Evolutionary conservation across 495 filamentous ascomycete species (phyloP).

Genomic region (Aspergillus affinis): DNA sequence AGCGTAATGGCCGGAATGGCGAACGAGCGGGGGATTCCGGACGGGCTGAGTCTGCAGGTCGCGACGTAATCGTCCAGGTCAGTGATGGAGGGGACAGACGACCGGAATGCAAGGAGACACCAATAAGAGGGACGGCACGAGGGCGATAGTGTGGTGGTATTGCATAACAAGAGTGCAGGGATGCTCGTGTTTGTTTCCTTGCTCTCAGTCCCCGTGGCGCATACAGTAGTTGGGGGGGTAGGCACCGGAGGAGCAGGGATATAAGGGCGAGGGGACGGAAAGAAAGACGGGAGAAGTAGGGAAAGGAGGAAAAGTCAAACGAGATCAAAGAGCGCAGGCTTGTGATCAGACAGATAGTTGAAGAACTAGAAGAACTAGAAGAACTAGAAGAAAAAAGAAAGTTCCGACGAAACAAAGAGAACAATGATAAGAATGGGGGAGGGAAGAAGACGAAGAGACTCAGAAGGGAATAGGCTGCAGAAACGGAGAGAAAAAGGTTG

Average conservation of each 20-base stretch:
- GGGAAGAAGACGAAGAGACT: not conserved
- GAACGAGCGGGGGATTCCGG: conserved; percentile 39
- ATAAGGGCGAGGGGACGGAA: conserved; percentile 10
- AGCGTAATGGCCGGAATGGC: conserved; percentile 27
- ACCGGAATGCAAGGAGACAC: conserved; percentile 12
- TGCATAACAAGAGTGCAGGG: conserved; percentile 17
- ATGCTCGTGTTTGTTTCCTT: conserved; percentile 8
- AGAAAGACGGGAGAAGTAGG: not conserved
- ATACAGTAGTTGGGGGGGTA: conserved; percentile 8
- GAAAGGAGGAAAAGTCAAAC: not conserved
- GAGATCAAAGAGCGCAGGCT: not conserved
- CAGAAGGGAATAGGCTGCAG: not conserved
- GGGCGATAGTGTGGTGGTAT: conserved; percentile 13
- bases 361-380: not conserved
- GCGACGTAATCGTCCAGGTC: conserved; percentile 10
- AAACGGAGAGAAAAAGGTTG: conserved; percentile 10
- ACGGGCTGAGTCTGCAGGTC: conserved; percentile 30
- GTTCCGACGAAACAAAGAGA: conserved; percentile 12
- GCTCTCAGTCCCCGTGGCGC: conserved; percentile 16
- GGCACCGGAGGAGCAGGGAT: not conserved
- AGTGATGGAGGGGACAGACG: conserved; percentile 17
- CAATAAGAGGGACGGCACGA: conserved; percentile 14
- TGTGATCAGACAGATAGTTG: conserved; percentile 4
- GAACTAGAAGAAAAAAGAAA: not conserved
- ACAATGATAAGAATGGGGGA: conserved; percentile 8